phyloP scores from a whole-genome alignment of 2,329 filamentous ascomycete genomes.

The Lanzia echinophila region DNA sequence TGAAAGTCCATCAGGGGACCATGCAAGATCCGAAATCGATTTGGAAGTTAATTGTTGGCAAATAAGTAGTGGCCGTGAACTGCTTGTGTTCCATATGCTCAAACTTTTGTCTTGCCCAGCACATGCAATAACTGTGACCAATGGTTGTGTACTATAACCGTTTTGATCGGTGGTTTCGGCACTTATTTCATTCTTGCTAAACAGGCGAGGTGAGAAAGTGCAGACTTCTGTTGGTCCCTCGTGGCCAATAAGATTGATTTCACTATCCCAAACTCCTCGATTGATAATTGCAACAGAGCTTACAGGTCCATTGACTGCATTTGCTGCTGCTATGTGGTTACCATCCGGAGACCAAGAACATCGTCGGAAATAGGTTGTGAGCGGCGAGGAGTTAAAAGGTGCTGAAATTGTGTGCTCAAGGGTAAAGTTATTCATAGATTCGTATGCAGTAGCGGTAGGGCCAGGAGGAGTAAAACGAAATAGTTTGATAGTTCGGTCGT shows the following conservation, averaged over 20 bases:
- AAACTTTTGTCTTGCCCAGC: conserved; percentile 95
- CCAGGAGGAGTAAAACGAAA: conserved; percentile 89
- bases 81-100: conserved; percentile 97
- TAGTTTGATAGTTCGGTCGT: conserved; percentile 94
- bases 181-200: conserved; percentile 59
- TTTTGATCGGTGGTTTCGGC: conserved; percentile 44
- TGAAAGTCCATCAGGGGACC: conserved; percentile 85
- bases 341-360: conserved; percentile 98
- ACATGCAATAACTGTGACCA: conserved; percentile 91
- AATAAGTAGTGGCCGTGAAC: conserved; percentile 82
- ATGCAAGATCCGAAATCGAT: conserved; percentile 88
- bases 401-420: conserved; percentile 84
- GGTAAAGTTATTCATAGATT: conserved; percentile 94
- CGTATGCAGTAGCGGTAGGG: conserved; percentile 86
- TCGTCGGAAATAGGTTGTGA: conserved; percentile 93
- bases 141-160: conserved; percentile 40
- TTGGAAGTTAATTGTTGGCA: conserved; percentile 84
- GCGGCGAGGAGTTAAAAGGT: conserved; percentile 83
- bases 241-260: conserved; percentile 95
- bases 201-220: conserved; percentile 89
- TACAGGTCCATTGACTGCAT: conserved; percentile 94
- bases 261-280: conserved; percentile 85
- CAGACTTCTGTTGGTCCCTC: conserved; percentile 96
- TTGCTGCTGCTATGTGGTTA: conserved; percentile 92
- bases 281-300: conserved; percentile 96